Evolutionary conservation across 805 yeast genomes (phyloP).

Genomic region (Wickerhamiella musiphila): DNA sequence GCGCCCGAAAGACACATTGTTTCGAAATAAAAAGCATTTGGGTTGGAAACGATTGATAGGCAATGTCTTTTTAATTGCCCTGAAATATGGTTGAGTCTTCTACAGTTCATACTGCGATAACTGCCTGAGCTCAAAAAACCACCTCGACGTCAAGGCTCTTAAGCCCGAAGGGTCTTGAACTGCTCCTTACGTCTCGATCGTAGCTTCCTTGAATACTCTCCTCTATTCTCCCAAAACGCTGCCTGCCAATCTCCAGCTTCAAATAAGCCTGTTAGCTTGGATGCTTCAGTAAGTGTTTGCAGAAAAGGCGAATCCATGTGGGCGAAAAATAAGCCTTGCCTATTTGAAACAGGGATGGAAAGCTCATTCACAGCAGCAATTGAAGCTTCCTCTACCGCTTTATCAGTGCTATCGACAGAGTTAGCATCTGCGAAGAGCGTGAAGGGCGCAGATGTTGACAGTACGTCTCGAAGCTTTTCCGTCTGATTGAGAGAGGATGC

Average conservation of each 20-base stretch:
- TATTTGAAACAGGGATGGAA: constrained; percentile 10
- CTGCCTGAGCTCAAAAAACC: too few relatives aligned
- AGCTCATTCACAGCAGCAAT: constrained; percentile 14
- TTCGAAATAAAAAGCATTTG: too few relatives aligned
- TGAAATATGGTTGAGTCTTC: too few relatives aligned
- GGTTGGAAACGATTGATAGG: too few relatives aligned
- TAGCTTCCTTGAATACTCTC: constrained; percentile 59
- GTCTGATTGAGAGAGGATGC: constrained; percentile 21
- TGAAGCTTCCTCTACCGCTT: constrained; percentile 11
- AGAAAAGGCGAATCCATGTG: constrained; percentile 78
- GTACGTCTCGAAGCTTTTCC: constrained; percentile 43
- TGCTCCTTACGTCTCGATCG: constrained; percentile 62
- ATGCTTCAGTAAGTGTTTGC: constrained; percentile 66
- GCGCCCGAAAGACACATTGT: too few relatives aligned
- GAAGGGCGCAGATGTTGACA: constrained; percentile 30
- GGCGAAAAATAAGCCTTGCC: constrained; percentile 51
- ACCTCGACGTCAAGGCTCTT: too few relatives aligned
- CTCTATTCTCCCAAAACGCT: constrained; percentile 73
- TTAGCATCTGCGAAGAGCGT: too few relatives aligned
- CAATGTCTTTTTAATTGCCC: too few relatives aligned
- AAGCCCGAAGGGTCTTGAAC: too few relatives aligned
- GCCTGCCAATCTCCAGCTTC: constrained; percentile 39
- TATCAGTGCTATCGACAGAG: constrained; percentile 21
- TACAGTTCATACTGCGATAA: too few relatives aligned
- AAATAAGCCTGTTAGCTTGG: constrained; percentile 28